Evolutionary conservation across 495 filamentous ascomycete species (phyloP).

Genomic region (Cercophora sp.): DNA sequence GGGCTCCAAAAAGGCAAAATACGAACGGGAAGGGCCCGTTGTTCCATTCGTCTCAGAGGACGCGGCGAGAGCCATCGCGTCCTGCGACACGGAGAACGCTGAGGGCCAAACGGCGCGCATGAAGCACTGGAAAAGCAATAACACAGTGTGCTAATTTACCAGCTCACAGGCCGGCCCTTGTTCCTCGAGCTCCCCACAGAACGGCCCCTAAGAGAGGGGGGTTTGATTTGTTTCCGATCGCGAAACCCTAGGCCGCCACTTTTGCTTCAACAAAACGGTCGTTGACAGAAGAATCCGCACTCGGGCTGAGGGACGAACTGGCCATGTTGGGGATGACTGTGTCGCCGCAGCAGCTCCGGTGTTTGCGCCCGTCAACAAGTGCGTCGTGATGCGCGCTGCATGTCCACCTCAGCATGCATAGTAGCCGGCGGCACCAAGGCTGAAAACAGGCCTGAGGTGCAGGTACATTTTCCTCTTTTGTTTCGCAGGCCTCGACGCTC

Average conservation of each 20-base stretch:
- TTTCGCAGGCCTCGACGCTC: not conserved
- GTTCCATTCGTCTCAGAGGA: conserved; percentile 22
- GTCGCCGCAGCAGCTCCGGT: not conserved
- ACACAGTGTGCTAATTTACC: conserved; percentile 21
- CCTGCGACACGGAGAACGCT: conserved; percentile 14
- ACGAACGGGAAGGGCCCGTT: not conserved
- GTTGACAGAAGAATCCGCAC: no score
- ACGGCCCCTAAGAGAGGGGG: no score
- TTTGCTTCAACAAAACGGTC: no score
- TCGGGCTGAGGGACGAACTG: not conserved
- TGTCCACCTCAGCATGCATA: conserved; percentile 18
- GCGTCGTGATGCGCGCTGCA: no score
- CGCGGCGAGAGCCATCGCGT: conserved; percentile 6
- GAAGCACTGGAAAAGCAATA: conserved; percentile 14
- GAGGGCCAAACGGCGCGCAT: conserved; percentile 13
- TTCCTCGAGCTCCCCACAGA: conserved; percentile 10
- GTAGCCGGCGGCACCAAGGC: not conserved
- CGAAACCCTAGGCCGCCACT: no score
- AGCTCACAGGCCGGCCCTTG: conserved; percentile 8
- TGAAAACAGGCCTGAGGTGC: conserved; percentile 14
- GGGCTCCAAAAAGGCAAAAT: no score
- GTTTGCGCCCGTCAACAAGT: not conserved
- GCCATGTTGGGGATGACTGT: not conserved
- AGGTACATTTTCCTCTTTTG: conserved; percentile 27
- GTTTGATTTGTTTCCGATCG: conserved; percentile 14